These are phyloP conservation scores for Quercus engelmannii DNA, from an alignment of 306 rosid genomes.

Conservation along the genomic window DNA sequence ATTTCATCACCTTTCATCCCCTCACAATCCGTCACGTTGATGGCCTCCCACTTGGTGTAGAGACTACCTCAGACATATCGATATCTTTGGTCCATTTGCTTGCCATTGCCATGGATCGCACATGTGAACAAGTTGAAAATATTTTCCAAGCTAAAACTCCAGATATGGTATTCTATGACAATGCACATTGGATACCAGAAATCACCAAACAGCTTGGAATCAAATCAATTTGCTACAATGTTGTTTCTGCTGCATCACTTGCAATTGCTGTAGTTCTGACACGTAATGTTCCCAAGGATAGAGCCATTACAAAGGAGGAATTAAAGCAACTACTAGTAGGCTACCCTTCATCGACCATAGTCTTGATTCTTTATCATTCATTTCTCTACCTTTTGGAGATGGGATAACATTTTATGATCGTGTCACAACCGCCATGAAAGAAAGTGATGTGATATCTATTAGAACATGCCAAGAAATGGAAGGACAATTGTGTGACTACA, in stretches of 20 bases:
- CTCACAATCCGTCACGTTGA: conserved; percentile 29
- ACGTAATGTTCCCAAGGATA: conserved; percentile 16
- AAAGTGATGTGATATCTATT: conserved; percentile 41
- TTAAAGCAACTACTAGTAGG: conserved; percentile 34
- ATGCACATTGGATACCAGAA: conserved; percentile 42
- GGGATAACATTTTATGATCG: conserved; percentile 34
- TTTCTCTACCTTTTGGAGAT: conserved; percentile 40
- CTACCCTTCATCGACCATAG: conserved; percentile 47
- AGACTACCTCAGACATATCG: conserved; percentile 44
- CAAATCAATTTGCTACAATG: conserved; percentile 28
- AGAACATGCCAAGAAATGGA: conserved; percentile 52
- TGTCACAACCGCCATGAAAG: conserved; percentile 4
- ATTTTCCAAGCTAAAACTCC: conserved; percentile 19
- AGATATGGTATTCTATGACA: conserved; percentile 35
- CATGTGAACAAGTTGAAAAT: conserved; percentile 22
- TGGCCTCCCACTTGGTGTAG: conserved; percentile 40
- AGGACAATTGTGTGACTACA: conserved; percentile 38
- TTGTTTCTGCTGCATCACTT: conserved; percentile 34
- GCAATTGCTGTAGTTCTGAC: conserved; percentile 30
- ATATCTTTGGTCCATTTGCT: conserved; percentile 15
- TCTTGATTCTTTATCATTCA: conserved; percentile 18
- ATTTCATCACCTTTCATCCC: conserved; percentile 36
- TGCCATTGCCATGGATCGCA: conserved; percentile 28
- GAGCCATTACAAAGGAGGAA: conserved; percentile 35
- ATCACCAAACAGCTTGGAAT: conserved; percentile 13